A percentile compares a stretch with the other conserved stretches of the same genome.
Evolutionary conservation across 768 basidiomycete genomes (phyloP).

Genomic region (Rhizopogon vesiculosus): DNA sequence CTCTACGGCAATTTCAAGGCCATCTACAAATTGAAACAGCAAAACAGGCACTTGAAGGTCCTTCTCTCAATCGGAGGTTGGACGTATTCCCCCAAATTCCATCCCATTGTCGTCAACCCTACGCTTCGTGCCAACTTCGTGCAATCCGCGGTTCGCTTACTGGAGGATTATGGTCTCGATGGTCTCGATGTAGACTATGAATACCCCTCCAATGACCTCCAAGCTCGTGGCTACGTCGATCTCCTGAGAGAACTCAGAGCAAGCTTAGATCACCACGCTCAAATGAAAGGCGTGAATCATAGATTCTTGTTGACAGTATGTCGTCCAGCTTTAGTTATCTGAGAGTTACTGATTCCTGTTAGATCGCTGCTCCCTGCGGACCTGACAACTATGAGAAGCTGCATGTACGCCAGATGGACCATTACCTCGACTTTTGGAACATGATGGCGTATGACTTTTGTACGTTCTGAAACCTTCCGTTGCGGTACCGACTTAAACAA

Average conservation of each 20-base stretch:
- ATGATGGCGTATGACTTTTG: slow-evolving; percentile 92
- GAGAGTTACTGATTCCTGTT: not conserved
- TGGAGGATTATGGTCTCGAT: slow-evolving; percentile 92
- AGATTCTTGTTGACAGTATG: slow-evolving; percentile 70
- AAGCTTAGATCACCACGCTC: slow-evolving; percentile 72
- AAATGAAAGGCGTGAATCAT: slow-evolving; percentile 54
- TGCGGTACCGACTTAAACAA: slow-evolving; percentile 8
- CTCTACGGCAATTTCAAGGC: slow-evolving; percentile 96
- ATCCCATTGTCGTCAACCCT: slow-evolving; percentile 70
- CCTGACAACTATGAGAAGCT: slow-evolving; percentile 80
- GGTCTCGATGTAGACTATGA: slow-evolving; percentile 94
- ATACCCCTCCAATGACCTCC: slow-evolving; percentile 73
- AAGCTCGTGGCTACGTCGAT: slow-evolving; percentile 82
- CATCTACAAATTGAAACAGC: slow-evolving; percentile 86
- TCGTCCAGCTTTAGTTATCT: not conserved
- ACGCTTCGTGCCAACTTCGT: slow-evolving; percentile 71
- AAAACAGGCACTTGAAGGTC: slow-evolving; percentile 73
- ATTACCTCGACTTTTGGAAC: slow-evolving; percentile 92
- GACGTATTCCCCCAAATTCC: slow-evolving; percentile 88
- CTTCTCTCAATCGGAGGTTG: slow-evolving; percentile 93
- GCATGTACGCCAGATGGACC: slow-evolving; percentile 79
- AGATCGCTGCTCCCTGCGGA: slow-evolving; percentile 95
- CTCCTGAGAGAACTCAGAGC: slow-evolving; percentile 71
- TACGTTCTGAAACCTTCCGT: slow-evolving; percentile 24
- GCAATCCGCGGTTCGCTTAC: slow-evolving; percentile 65